Evolutionary conservation across 1,284 basidiomycete species (phyloP).

Genomic region (Lignosus rhinocerotis): DNA sequence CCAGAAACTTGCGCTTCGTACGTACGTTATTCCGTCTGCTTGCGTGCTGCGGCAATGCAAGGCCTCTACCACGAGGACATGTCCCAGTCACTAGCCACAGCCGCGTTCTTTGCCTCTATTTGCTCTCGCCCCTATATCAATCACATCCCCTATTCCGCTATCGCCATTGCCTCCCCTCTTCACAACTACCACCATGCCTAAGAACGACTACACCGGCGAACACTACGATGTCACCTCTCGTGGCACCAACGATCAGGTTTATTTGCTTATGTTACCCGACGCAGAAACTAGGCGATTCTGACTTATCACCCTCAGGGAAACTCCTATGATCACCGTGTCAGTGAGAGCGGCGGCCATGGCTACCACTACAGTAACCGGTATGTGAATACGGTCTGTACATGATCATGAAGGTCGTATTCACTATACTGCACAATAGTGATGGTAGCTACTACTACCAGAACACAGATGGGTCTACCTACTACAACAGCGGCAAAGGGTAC

Average conservation of each 20-base stretch:
- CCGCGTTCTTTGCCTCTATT: background rate
- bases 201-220: background rate
- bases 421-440: background rate
- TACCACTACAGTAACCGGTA: conserved; percentile 12
- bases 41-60: too few species aligned
- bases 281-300: background rate
- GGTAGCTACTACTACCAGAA: conserved; percentile 9
- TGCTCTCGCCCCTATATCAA: background rate
- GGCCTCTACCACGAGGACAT: too few species aligned
- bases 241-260: conserved; percentile 6
- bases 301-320: conserved; percentile 1
- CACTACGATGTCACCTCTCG: background rate
- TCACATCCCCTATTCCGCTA: background rate
- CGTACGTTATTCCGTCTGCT: too few species aligned
- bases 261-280: background rate
- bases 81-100: background rate
- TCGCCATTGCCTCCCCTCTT: background rate
- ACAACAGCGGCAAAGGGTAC: conserved; percentile 4
- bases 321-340: conserved; percentile 6
- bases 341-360: conserved; percentile 1
- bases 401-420: background rate
- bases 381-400: background rate
- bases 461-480: conserved; percentile 6
- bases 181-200: conserved; percentile 2
- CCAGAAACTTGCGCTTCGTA: too few species aligned